phyloP scores from a whole-genome alignment of 768 basidiomycete genomes.

The Lactifluus piperatus region DNA sequence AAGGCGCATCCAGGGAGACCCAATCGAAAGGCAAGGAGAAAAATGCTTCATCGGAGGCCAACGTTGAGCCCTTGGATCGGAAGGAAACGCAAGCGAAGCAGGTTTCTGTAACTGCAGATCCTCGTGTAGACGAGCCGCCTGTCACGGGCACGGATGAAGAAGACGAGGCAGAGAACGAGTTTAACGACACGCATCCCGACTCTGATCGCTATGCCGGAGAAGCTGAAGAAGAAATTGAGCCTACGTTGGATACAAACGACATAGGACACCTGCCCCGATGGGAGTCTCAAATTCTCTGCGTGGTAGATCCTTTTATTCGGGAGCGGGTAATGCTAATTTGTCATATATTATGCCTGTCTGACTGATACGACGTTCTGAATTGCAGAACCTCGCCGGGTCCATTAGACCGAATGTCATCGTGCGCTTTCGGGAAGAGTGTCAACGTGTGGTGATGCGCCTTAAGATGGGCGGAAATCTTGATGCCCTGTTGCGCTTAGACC shows the following conservation, averaged over 20 bases:
- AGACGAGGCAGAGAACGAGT: neutral
- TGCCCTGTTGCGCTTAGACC: slow-evolving; percentile 7
- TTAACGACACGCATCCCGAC: neutral
- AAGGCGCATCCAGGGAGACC: neutral
- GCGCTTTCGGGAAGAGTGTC: slow-evolving; percentile 18
- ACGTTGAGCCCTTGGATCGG: neutral
- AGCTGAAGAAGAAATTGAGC: neutral
- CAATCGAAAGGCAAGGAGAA: neutral
- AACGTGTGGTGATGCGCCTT: slow-evolving; percentile 16
- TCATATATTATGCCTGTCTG: neutral
- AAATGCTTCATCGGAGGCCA: neutral
- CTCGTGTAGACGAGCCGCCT: neutral
- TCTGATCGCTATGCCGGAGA: neutral
- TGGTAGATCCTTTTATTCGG: slow-evolving; percentile 36
- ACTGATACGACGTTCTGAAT: neutral
- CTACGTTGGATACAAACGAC: neutral
- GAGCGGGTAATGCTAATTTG: slow-evolving; percentile 28
- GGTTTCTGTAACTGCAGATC: neutral
- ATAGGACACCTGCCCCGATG: slow-evolving; percentile 3
- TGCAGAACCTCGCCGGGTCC: slow-evolving; percentile 22
- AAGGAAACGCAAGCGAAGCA: neutral
- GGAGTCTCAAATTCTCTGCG: slow-evolving; percentile 21
- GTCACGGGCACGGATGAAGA: neutral
- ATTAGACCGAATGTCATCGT: slow-evolving; percentile 4
- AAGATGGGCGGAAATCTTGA: slow-evolving; percentile 6